Evolutionary conservation across 768 basidiomycete genomes (phyloP), one percentile per base, ranked within the genome.

Genomic region (Termitomyces sp.): DNA sequence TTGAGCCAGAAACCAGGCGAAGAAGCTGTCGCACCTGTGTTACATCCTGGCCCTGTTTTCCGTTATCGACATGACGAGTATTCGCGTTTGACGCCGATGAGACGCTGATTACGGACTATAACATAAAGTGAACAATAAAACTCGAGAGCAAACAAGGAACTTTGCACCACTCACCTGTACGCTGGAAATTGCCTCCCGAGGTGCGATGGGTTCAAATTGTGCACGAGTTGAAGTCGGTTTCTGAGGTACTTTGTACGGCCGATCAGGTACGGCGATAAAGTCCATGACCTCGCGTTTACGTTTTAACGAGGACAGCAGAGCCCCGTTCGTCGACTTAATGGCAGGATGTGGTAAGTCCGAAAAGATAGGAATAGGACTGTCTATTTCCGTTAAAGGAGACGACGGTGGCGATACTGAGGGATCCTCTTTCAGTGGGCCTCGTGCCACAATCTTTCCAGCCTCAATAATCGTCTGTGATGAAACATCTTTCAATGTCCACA

Each of bases 231-330:
- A 48, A 7, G 11, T 18, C 6, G 11, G 6, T 13, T 18, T 49
- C 16, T 25, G 47, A 36, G 11, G 32, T 13, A 33, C 20, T 35
- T 15, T 16, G 10, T 48, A 25, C 6, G 33, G 35, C 23, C n/a
- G 35, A n/a, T 18, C 25, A 18, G 57, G 56, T 13, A 63, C 35
- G 7, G 49, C 56, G 35, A 63, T 50, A 41, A 27, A 59, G 35
- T 63, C 60, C 9, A 63, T 16, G 3, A 61, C n/a, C 5, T 45
- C 25, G 22, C 60, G 53, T 47, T 61, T 63, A 23, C 57, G 60
- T 45, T 60, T 59, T 20, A 20, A 45, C 11, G 39, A 7, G 36
- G 41, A 22, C 7, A 36, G 10, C 15, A 13, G 15, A 20, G 18
- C 13, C 16, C 3, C 23, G 7, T 23, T 48, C 23, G 23, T 27